Base-by-base conservation (phyloP, 176 grass and related monocot species). In the Coix lacrymajobi region DNA sequence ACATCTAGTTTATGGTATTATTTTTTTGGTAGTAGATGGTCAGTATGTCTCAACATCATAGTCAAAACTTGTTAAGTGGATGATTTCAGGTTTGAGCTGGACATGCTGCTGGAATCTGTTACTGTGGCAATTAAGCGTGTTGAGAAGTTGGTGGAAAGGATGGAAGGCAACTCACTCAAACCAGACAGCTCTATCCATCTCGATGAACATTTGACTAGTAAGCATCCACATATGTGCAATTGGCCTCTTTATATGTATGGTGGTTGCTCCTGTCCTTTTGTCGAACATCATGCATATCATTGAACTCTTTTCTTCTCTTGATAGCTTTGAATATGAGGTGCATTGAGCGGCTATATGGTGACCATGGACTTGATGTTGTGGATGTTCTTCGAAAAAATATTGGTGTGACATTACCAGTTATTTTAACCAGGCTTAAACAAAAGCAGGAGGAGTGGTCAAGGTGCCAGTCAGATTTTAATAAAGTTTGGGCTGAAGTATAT, bases 401-500 rank as follows among this genome's bases (percentile, higher is more conserved):
- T 81, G 79, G 86, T 88, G 81, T 91, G 71, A 82, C 96, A 54
- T 69, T 96, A 36, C 96, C 96, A 32, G 91, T 96, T 78, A 85
- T 96, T 57, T 81, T 99, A 78, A 84, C 81, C 64, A 89, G 96
- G 76, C 93, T 93, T 65, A 93, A 93, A 81, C 93, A 99, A 82
- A 99, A 99, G 82, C 89, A 90, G 65, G 93, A 96, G 75, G 96
- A 99, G 75, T 99, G 96, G 96, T 87, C 88, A 71, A 85, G 88
- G 76, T 96, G 96, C 60, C 90, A 91, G 32, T 88, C 87, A 28
- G 96, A 99, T 91, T 99, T 99, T 58, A 96, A 99, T 70, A 95
- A 92, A 91, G 87, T 99, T 66, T 99, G 96, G 96, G 91, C 93
- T 33, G 96, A 99, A 81, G 91, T 99, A 71, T 99, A 96, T 86